phyloP scores from a whole-genome alignment of 768 basidiomycete genomes.

The Lactarius quietus region DNA sequence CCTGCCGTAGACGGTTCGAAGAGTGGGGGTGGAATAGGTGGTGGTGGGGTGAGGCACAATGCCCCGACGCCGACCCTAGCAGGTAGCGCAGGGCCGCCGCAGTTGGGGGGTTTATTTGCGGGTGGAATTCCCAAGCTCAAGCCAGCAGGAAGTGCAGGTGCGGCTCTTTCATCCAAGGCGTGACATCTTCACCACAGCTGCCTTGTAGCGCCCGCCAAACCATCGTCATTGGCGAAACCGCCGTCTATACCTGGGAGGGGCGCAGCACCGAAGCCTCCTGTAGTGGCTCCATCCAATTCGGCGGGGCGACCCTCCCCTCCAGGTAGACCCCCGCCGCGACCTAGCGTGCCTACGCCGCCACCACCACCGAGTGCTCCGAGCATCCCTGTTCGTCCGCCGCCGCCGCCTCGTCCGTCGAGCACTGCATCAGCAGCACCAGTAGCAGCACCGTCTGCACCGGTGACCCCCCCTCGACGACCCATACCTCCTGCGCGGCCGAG shows the following conservation, averaged over 20 bases:
- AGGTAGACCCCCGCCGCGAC: slow-evolving; percentile 26
- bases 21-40: slow-evolving; percentile 32
- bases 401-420: slow-evolving; percentile 37
- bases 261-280: slow-evolving; percentile 31
- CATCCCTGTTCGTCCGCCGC: slow-evolving; percentile 26
- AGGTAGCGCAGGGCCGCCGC: slow-evolving; percentile 58
- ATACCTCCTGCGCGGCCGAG: slow-evolving; percentile 32
- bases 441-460: slow-evolving; percentile 34
- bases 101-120: slow-evolving; percentile 82
- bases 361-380: slow-evolving; percentile 27
- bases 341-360: slow-evolving; percentile 22
- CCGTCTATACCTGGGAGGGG: slow-evolving; percentile 37
- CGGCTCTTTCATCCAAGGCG: background rate
- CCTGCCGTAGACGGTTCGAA: slow-evolving; percentile 53
- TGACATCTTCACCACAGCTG: background rate
- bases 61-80: slow-evolving; percentile 29
- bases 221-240: slow-evolving; percentile 21
- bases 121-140: slow-evolving; percentile 91
- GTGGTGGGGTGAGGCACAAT: slow-evolving; percentile 40
- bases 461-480: slow-evolving; percentile 37
- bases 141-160: slow-evolving; percentile 52
- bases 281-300: slow-evolving; percentile 28
- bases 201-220: slow-evolving; percentile 27
- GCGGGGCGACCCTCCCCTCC: slow-evolving; percentile 32
- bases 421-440: slow-evolving; percentile 31